Evolutionary conservation across 2,329 filamentous ascomycete genomes (phyloP).

Genomic region (Bipolaris victoriae): DNA sequence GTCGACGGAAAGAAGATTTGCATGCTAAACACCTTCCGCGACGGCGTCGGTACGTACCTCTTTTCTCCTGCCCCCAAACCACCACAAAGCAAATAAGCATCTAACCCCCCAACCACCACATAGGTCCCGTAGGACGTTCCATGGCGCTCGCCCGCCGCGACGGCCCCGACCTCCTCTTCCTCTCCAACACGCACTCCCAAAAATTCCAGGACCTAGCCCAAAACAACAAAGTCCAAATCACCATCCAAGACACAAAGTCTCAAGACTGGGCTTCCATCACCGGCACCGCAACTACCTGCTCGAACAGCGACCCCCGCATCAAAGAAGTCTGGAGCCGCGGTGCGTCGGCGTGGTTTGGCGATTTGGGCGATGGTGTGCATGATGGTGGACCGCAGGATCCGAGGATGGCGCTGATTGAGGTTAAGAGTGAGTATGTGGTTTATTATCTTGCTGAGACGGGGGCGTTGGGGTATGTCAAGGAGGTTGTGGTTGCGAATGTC

Average conservation of each 20-base stretch:
- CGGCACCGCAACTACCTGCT: conserved; percentile 50
- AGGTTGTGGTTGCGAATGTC: conserved; percentile 47
- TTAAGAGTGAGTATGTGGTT: conserved; percentile 49
- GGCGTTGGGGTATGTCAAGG: conserved; percentile 48
- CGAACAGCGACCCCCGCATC: conserved; percentile 56
- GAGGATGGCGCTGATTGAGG: conserved; percentile 52
- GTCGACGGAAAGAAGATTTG: conserved; percentile 55
- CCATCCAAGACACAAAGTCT: conserved; percentile 55
- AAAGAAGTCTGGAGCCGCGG: conserved; percentile 54
- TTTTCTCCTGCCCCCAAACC: no score
- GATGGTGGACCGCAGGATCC: conserved; percentile 56
- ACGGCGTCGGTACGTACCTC: conserved; percentile 46
- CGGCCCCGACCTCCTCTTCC: conserved; percentile 60
- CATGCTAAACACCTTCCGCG: conserved; percentile 52
- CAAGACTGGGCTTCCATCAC: conserved; percentile 58
- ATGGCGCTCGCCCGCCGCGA: conserved; percentile 63
- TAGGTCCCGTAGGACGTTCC: conserved; percentile 53
- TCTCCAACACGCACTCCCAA: conserved; percentile 55
- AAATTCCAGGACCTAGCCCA: conserved; percentile 56
- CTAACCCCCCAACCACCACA: no score
- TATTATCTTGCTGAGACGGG: conserved; percentile 50
- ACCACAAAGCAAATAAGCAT: no score
- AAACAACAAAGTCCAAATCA: conserved; percentile 53
- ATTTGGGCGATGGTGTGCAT: conserved; percentile 58
- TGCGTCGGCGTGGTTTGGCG: conserved; percentile 57